Evolutionary conservation across 2,329 filamentous ascomycete species (phyloP), one percentile per base, ranked within the genome.

Genomic region (Huntiella bhutanensis): DNA sequence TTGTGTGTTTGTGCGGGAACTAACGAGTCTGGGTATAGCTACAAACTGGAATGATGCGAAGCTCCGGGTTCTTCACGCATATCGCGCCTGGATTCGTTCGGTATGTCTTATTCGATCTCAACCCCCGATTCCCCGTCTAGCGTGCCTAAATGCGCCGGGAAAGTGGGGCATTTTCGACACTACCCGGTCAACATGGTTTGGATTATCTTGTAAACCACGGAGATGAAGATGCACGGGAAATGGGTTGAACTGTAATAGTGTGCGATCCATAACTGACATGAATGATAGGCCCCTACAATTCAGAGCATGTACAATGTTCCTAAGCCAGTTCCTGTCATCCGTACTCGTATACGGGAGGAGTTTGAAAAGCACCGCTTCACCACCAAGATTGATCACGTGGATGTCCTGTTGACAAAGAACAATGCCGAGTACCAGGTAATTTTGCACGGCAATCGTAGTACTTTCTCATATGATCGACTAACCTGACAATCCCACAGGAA

Each of bases 231-330:
- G 8, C 22, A 28, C 22, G 8, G 22, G 22, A 10, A 28, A 28
- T 36, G 1, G 5, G 34, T n/a, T 36, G 12, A 36, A 36, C 7
- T 16, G 11, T n/a, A 12, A 8, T 19, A 12, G 1, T 19, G 8
- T 40, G 38, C 3, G 11, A 2, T 8, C 16, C 38, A 5, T 19
- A 6, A 17, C 38, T 19, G 12, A 16, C 16, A 34, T 32, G 12
- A 35, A 43, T 22, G 5, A 45, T 46, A 98, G 91, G 86, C 86
- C 36, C 88, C 91, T 51, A 87, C 96, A 62, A 88, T 98, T 59
- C 91, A 96, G 64, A 82, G 77, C 52, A 94, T 96, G 85, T 98
- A 98, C 75, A 82, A 82, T 52, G 70, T 98, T 58, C 84, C 83
- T 60, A 75, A 93, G 59, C 86, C 88, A 45, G 78, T 95, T 45